Evolutionary conservation across 148 eudicot genomes (phyloP).

Genomic region (Beta vulgaris): DNA sequence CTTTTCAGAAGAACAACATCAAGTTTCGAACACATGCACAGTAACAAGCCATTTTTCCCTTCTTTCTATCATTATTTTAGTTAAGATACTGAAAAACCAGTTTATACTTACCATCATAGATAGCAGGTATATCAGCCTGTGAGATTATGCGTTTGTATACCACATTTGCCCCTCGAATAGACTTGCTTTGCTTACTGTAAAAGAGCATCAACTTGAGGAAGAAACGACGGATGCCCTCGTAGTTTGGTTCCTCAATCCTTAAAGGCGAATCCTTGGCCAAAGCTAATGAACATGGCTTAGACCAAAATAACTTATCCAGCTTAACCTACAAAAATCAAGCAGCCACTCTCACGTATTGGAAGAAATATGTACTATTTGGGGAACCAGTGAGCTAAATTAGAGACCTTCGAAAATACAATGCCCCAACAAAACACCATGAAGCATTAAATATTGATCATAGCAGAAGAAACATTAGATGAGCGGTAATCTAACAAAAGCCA

Average conservation of each 20-base stretch:
- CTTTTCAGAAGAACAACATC: conserved; percentile 8
- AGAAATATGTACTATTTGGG: too few species aligned
- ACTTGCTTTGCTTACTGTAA: conserved; percentile 88
- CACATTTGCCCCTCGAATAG: conserved; percentile 83
- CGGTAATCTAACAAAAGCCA: too few species aligned
- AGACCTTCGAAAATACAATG: not conserved
- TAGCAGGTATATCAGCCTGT: conserved; percentile 82
- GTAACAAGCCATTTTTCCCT: not conserved
- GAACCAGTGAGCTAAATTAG: not conserved
- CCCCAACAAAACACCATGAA: too few species aligned
- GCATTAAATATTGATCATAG: too few species aligned
- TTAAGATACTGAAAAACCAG: not conserved
- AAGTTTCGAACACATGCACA: not conserved
- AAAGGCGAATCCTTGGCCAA: conserved; percentile 78
- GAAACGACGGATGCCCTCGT: conserved; percentile 64
- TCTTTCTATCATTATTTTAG: not conserved
- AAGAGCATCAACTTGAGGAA: conserved; percentile 73
- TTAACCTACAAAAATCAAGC: conserved; percentile 50
- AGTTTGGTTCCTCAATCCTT: conserved; percentile 77
- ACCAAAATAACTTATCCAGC: conserved; percentile 86
- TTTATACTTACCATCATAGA: conserved; percentile 65
- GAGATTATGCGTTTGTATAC: conserved; percentile 68
- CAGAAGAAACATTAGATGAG: too few species aligned
- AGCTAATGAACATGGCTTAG: conserved; percentile 82
- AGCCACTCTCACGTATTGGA: not conserved